Evolutionary conservation across 192 early-diverging fungal genomes (phyloP).

Genomic region (Coemansia reversa): DNA sequence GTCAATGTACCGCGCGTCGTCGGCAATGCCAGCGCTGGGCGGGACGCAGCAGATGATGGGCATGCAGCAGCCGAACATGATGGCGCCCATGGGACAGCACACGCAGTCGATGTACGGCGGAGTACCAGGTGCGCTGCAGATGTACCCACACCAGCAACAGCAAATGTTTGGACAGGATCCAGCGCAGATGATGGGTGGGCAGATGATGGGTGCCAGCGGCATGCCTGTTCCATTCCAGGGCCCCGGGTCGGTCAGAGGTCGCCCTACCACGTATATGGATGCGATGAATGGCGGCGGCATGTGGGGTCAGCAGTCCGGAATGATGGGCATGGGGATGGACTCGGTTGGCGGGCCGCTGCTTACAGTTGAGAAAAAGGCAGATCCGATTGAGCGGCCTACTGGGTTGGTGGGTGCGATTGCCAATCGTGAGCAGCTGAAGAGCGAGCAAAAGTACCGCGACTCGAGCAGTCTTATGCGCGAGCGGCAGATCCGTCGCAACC

Average conservation of each 20-base stretch:
- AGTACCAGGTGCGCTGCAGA: constrained; percentile 30
- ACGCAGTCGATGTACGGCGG: constrained; percentile 46
- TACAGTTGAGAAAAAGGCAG: constrained; percentile 52
- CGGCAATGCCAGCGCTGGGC: constrained; percentile 24
- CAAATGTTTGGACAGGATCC: constrained; percentile 48
- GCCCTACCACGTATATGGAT: constrained; percentile 49
- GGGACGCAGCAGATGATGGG: constrained; percentile 18
- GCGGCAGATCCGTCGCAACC: constrained; percentile 56
- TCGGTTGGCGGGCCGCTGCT: constrained; percentile 47
- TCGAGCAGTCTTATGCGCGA: constrained; percentile 56
- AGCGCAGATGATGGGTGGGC: constrained; percentile 26
- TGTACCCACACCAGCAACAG: constrained; percentile 35
- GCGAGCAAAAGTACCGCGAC: constrained; percentile 57
- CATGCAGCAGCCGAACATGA: constrained; percentile 32
- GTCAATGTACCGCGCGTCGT: constrained; percentile 44
- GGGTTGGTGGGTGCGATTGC: constrained; percentile 58
- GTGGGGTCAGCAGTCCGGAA: constrained; percentile 46
- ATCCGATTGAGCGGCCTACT: constrained; percentile 48
- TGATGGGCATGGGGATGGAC: constrained; percentile 36
- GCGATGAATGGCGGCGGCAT: constrained; percentile 21
- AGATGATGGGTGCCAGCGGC: constrained; percentile 18
- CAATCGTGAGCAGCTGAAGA: constrained; percentile 56
- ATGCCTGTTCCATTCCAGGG: constrained; percentile 44
- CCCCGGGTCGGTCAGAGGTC: constrained; percentile 23
- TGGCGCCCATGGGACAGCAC: constrained; percentile 19